Evolutionary conservation across 108 stramenopile genomes (phyloP).

Genomic region (Nitzschia sp.): DNA sequence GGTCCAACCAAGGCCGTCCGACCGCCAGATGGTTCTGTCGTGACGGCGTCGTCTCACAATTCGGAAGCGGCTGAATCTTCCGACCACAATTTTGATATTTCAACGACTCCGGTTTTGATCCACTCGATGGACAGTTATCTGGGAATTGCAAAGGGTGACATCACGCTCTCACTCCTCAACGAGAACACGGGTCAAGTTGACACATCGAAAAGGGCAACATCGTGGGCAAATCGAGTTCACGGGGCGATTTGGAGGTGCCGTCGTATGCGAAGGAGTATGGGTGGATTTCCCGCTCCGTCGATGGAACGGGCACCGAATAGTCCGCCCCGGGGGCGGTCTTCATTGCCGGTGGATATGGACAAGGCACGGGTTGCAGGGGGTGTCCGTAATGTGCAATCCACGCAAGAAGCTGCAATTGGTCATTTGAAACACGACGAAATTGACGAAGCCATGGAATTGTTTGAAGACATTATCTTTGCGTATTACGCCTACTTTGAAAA

Average conservation of each 20-base stretch:
- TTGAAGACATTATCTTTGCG: slow-evolving; percentile 45
- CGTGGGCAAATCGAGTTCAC: slow-evolving; percentile 39
- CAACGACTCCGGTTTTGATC: slow-evolving; percentile 27
- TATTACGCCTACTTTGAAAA: slow-evolving; percentile 44
- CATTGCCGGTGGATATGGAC: slow-evolving; percentile 36
- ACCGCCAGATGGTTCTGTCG: not conserved
- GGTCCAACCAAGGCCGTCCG: not conserved
- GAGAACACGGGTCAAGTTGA: slow-evolving; percentile 29
- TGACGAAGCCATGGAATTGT: slow-evolving; percentile 40
- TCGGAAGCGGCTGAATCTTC: not conserved
- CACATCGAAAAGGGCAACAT: slow-evolving; percentile 25
- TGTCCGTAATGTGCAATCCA: slow-evolving; percentile 16
- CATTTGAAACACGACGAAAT: slow-evolving; percentile 52
- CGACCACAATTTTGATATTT: not conserved
- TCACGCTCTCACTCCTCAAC: slow-evolving; percentile 46
- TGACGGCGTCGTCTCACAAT: not conserved
- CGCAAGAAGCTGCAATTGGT: slow-evolving; percentile 33
- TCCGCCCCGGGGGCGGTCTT: slow-evolving; percentile 12
- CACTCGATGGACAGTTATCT: slow-evolving; percentile 39
- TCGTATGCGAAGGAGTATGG: slow-evolving; percentile 32
- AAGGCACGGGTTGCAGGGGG: slow-evolving; percentile 30
- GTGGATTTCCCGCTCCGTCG: slow-evolving; percentile 4
- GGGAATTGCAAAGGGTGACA: slow-evolving; percentile 57
- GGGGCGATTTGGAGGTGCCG: slow-evolving; percentile 47
- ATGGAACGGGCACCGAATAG: not conserved